Base-by-base conservation (phyloP, 306 rosid species). In the Mucuna pruriens region DNA sequence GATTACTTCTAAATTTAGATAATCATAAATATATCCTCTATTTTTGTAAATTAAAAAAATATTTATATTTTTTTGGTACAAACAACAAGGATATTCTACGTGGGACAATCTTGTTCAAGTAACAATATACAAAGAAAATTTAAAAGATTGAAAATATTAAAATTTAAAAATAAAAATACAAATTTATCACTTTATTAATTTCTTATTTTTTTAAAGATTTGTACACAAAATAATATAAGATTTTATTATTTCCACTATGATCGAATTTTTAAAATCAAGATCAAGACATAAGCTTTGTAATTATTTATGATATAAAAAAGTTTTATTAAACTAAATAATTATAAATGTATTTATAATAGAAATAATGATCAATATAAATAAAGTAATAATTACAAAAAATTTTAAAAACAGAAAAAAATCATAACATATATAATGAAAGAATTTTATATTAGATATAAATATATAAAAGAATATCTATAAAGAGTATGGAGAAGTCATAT, bases 401-500 rank as follows among this genome's bases (percentile, higher is more conserved):
- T 19, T 19, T 7, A 54, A 54, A 54, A 51, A 57, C 3, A 15
- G 19, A 3, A 22, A 3, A 10, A 60, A 26, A 25, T 1, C 5
- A 26, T 39, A 12, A 13, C 9, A 13, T 4, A 26, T 26, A 61
- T 61, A 11, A 62, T 62, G 42, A 6, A 31, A 62, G 11, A 31
- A 29, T 29, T 16, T 26, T 29, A 15, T 29, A 61, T 25, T 29
- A 60, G 29, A 31, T 61, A 13, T 25, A 23, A 25, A 58, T 26
- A 61, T 26, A 61, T 12, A 33, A 64, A 64, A 34, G 71, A 36
- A 34, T 36, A 36, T 64, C 71, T 1, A 64, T 64, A 64, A 64
- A 64, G 71, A 36, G 46, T 64, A 1, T 36, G 71, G 46, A 36
- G 45, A 64, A 17, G 71, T 64, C 71, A 64, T 64, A 64, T 33